Base-by-base conservation (phyloP, 177 flowering plant species). In the Vitis hybrid region DNA sequence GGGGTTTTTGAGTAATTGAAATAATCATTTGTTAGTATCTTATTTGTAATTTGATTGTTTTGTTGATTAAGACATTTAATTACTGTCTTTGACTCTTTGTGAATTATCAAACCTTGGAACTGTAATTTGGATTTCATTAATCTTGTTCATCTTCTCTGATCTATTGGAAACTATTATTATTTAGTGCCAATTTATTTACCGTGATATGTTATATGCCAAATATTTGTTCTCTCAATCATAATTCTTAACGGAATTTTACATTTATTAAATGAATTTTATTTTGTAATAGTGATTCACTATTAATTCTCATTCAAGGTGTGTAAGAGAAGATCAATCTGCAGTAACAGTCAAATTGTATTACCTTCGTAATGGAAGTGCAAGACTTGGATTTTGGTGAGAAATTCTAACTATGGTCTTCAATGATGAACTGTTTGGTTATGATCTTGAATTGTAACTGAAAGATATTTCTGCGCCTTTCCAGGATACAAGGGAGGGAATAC, bases 331-430 rank as follows among this genome's bases (percentile, higher is more conserved):
- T 77, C 93, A 84, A 70, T 90, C 98, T 56, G 81, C 98, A 10
- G 84, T 91, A 58, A 78, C 97, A 13, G 79, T 87, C 17, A 88
- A 78, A 71, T 62, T 95, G 69, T 91, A 93, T 81, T 93, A 93
- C 77, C 90, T 95, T 66, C 87, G 82, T 66, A 93, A 82, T 81
- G 99, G 98, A 74, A 93, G 98, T 83, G 94, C 97, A 58, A 86
- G 99, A 67, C 81, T 95, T 81, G 99, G 99, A 65, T 87, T 94
- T 74, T 87, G 95, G 98, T 94, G 80, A 87, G 91, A 9, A 56
- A 18, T 70, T 55, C 10, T 48, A 34, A 50, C 5, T 65, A 18
- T 57, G 2, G 51, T 14, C 60, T 68, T 14, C 23, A 50, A 56
- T 48, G 6, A 56, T 48, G 15, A 49, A 19, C 10, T 45, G 26